Base-by-base conservation (phyloP, 768 basidiomycete genomes). In the Agaricus blazei region DNA sequence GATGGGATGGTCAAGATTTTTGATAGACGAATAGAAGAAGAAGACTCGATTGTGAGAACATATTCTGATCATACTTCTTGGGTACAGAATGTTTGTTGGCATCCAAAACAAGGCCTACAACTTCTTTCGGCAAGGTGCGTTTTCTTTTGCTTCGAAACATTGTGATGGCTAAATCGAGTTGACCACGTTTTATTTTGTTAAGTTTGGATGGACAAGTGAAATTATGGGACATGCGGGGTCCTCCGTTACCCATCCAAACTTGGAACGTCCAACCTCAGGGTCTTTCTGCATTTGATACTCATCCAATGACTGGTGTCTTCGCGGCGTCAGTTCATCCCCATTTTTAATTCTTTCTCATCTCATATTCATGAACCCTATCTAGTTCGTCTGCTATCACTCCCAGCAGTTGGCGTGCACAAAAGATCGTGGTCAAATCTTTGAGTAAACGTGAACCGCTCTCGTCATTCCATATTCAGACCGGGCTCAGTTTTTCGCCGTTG, bases 131-230 rank as follows among this genome's bases (percentile, higher is more conserved):
- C 89, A 19, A 88, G 90, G 95, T 96, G 61, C 40, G 82, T 64
- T 14, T 15, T n/a, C 8, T 19, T 4, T 27, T 19, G 19, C 51
- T 19, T 51, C 29, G 14, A 7, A 41, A 41, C 12, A 2, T 41
- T 26, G 23, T 15, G 23, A 7, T 23, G 23, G 26, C 11, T 19
- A 9, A 3, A 23, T 40, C 53, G 27, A 28, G 27, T 37, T 9
- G 37, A 24, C 37, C 38, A 24, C 34, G 38, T 29, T 52, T 3
- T 23, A 36, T 26, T 43, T 41, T 40, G 46, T 50, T 40, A 14
- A 98, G 97, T 63, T 69, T 92, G 66, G 88, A 91, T 63, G 97
- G 97, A 0, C 85, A 90, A 62, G 87, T 97, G 41, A 89, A 89
- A 63, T 70, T 98, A 8, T 98, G 94, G 87, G 97, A 99, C 69